These are phyloP conservation scores for Coemansia pectinata DNA, from an alignment of 192 early-diverging fungal species.

Conservation along the genomic window DNA sequence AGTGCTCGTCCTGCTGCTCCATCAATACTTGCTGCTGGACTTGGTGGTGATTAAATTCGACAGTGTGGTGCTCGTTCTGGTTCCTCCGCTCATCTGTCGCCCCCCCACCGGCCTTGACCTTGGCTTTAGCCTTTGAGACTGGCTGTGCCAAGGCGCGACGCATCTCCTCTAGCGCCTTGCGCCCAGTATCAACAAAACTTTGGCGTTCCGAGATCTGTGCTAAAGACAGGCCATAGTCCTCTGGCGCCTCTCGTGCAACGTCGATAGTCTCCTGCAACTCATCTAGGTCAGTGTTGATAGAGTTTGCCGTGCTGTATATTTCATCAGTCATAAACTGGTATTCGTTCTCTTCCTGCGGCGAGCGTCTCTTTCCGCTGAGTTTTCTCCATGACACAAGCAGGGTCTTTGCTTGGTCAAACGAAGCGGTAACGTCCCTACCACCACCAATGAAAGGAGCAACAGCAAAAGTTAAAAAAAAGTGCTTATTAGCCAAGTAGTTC, in stretches of 20 bases:
- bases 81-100: neutral
- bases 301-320: constrained; percentile 46
- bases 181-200: constrained; percentile 34
- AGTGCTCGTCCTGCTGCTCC: constrained; percentile 54
- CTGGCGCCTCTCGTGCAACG: constrained; percentile 33
- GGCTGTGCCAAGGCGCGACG: constrained; percentile 26
- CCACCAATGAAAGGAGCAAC: neutral
- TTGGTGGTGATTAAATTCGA: constrained; percentile 38
- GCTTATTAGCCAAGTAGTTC: neutral
- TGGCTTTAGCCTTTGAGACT: neutral
- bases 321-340: constrained; percentile 54
- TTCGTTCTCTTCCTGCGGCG: constrained; percentile 55
- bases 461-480: neutral
- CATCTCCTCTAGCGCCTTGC: constrained; percentile 38
- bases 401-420: constrained; percentile 48
- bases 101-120: neutral
- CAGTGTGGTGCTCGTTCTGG: constrained; percentile 14
- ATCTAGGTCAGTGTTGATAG: constrained; percentile 36
- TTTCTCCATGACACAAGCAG: constrained; percentile 48
- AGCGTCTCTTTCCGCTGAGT: constrained; percentile 38
- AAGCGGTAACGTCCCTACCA: constrained; percentile 41
- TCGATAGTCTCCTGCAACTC: constrained; percentile 51
- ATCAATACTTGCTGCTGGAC: constrained; percentile 51
- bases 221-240: constrained; percentile 39
- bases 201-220: constrained; percentile 40